Evolutionary conservation across 192 early-diverging fungal species (phyloP).

Genomic region (Umbelopsis ramanniana): DNA sequence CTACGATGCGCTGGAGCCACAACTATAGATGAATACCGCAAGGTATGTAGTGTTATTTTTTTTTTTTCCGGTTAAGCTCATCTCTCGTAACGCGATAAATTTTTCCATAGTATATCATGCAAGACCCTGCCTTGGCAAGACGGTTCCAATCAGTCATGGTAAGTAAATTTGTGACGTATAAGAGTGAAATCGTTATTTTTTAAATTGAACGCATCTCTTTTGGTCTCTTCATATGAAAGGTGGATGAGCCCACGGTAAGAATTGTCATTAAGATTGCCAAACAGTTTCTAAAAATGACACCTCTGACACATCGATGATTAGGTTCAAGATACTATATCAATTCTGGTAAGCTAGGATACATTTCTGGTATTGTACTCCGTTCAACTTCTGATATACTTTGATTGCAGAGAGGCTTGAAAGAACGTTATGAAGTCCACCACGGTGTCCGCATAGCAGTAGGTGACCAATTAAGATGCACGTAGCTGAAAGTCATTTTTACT

Average conservation of each 20-base stretch:
- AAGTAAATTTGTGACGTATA: conserved; percentile 26
- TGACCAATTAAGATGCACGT: not conserved
- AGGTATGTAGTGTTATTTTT: conserved; percentile 26
- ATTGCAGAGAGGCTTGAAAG: conserved; percentile 57
- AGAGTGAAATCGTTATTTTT: not conserved
- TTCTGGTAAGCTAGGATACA: conserved; percentile 42
- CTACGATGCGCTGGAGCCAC: conserved; percentile 80
- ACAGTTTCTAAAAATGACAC: too few relatives aligned
- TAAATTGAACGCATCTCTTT: not conserved
- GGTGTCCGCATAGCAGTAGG: conserved; percentile 71
- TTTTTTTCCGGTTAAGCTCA: not conserved
- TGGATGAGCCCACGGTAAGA: conserved; percentile 33
- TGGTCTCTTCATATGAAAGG: not conserved
- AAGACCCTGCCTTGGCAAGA: conserved; percentile 75
- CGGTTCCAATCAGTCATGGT: conserved; percentile 80
- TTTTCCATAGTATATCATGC: conserved; percentile 53
- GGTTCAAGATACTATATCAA: conserved; percentile 76
- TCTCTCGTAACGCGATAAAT: not conserved
- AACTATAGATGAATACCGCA: conserved; percentile 80
- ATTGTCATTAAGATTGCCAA: too few relatives aligned
- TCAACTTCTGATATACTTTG: not conserved
- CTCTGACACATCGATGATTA: not conserved
- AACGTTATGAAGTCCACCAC: conserved; percentile 82
- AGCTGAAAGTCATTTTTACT: not conserved
- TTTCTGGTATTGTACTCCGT: too few relatives aligned